Evolutionary conservation across 2,329 filamentous ascomycete genomes (phyloP), one percentile per base, ranked within the genome.

Genomic region (Xylariaceae sp.): DNA sequence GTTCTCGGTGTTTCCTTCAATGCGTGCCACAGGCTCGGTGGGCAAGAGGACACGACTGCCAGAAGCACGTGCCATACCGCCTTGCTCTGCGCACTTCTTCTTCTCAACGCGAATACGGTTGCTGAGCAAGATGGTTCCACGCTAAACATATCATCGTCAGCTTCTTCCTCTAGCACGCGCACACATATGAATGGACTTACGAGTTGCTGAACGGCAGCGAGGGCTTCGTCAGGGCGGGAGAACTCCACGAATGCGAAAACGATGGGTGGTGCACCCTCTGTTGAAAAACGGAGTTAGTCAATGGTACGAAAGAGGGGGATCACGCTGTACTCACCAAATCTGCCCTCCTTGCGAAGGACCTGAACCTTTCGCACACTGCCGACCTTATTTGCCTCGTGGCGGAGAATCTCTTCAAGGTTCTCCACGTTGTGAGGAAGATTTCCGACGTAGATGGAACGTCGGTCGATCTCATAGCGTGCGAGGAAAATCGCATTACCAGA

Each of bases 211-310:
- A 77, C 70, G 0, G 76, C 74, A 18, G 70, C 58, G 15, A 77
- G 75, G 5, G 74, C 74, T 44, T 71, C 65, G 56, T 77, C 72
- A 3, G 72, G 70, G 2, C 71, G 71, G 2, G 60, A 62, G 54
- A 76, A 79, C 64, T 78, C 76, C 3, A 80, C 70, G 51, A 75
- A 75, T 3, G 69, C 72, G 54, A 75, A 74, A 2, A 68, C 64
- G 1, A 63, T 66, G 5, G 67, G 51, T 11, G 63, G 58, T 10
- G 58, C 63, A 34, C 63, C 63, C 54, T 63, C 66, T 70, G 59
- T 53, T 11, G 2, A 10, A 15, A 56, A 30, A 30, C 15, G 23
- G 7, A 18, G 34, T 51, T 39, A 58, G 62, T 62, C 34, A 39
- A 15, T 37, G n/a, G n/a, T 51, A 44, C 8, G 13, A 50, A 58